Conservation (phyloP, 805 yeast species). For the Candida sonorensis region DNA sequence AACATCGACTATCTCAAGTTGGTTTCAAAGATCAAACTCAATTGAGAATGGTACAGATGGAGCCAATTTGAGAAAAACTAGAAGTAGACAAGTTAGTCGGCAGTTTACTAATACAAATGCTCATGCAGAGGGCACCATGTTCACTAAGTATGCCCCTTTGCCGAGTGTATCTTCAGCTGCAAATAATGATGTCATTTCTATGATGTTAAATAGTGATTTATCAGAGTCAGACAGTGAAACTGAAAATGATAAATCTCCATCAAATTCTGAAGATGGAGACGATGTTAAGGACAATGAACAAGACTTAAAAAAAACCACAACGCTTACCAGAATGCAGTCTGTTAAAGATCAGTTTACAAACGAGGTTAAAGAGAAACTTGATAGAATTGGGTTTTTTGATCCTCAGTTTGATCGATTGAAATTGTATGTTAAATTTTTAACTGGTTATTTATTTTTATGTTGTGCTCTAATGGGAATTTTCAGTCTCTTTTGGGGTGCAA, state of each 20-base stretch:
- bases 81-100: slow-evolving; percentile 5
- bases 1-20: slow-evolving; percentile 4
- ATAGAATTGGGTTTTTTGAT: slow-evolving; percentile 22
- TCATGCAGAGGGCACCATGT: too few relatives aligned
- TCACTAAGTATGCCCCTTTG: too few relatives aligned
- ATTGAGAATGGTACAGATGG: slow-evolving; percentile 1
- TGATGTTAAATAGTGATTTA: slow-evolving; percentile 9
- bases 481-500: slow-evolving; percentile 39
- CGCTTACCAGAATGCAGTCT: slow-evolving; percentile 8
- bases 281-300: slow-evolving; percentile 1
- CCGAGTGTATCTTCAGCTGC: slow-evolving; percentile 7
- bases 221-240: slow-evolving; percentile 5
- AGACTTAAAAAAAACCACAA: not conserved
- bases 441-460: slow-evolving; percentile 27
- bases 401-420: slow-evolving; percentile 14
- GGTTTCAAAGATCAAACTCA: slow-evolving; percentile 9
- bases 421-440: slow-evolving; percentile 11
- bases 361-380: slow-evolving; percentile 13
- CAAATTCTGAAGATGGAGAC: slow-evolving; percentile 1
- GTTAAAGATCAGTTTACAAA: slow-evolving; percentile 11
- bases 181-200: slow-evolving; percentile 14
- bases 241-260: too few relatives aligned
- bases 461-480: slow-evolving; percentile 29
- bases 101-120: slow-evolving; percentile 10
- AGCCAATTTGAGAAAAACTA: not conserved